These are phyloP conservation scores for Plicaturopsis crispa DNA, from an alignment of 768 basidiomycete genomes.

Conservation along the genomic window DNA sequence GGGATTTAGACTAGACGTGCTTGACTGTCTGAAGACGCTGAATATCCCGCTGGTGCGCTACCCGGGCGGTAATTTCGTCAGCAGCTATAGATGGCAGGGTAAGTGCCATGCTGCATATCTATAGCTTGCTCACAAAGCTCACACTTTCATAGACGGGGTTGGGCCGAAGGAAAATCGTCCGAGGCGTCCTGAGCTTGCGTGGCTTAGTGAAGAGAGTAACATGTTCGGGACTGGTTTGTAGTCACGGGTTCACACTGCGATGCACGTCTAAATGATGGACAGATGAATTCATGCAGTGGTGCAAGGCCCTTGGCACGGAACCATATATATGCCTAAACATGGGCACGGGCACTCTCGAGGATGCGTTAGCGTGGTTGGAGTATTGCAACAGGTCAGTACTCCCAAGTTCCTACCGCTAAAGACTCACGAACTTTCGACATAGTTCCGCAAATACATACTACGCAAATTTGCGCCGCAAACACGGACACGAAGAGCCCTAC, in stretches of 20 bases:
- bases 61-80: constrained; percentile 51
- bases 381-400: constrained; percentile 47
- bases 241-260: constrained; percentile 3
- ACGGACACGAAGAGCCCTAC: constrained; percentile 51
- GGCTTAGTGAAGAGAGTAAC: constrained; percentile 54
- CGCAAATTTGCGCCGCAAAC: constrained; percentile 49
- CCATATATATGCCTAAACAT: constrained; percentile 58
- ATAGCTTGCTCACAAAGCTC: not conserved
- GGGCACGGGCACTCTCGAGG: constrained; percentile 56
- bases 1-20: constrained; percentile 44
- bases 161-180: constrained; percentile 43
- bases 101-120: not conserved
- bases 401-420: not conserved
- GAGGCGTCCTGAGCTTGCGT: constrained; percentile 52
- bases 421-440: not conserved
- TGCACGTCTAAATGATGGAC: not conserved
- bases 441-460: constrained; percentile 36
- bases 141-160: constrained; percentile 33
- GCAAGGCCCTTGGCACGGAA: constrained; percentile 39
- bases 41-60: constrained; percentile 43
- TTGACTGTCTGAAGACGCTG: constrained; percentile 36
- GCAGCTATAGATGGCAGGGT: constrained; percentile 50
- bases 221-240: constrained; percentile 45
- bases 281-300: constrained; percentile 51
- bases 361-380: constrained; percentile 53